phyloP scores from a whole-genome alignment of 257 asterid genomes.

The Hygrophila difformis region DNA sequence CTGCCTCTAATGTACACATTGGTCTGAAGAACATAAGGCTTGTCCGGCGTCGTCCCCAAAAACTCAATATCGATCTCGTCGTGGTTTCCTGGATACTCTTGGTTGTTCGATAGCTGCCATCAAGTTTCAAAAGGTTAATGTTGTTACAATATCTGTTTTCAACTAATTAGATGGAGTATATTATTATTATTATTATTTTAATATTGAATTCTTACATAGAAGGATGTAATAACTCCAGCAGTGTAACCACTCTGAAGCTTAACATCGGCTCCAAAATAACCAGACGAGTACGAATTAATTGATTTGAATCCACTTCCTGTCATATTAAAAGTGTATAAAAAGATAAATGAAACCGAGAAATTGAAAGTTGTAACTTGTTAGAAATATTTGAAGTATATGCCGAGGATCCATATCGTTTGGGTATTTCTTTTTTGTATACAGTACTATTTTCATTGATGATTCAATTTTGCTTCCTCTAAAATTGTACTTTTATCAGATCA shows the following conservation, averaged over 20 bases:
- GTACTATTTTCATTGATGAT: too few species aligned
- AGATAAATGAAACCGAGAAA: too few species aligned
- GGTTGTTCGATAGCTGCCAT: conserved; percentile 68
- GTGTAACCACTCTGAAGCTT: conserved; percentile 83
- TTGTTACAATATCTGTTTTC: background rate
- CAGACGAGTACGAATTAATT: conserved; percentile 41
- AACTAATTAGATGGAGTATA: background rate
- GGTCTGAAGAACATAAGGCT: conserved; percentile 78
- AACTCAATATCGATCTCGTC: conserved; percentile 89
- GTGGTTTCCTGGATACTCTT: conserved; percentile 64
- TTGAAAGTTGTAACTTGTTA: background rate
- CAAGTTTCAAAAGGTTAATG: background rate
- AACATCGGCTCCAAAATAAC: conserved; percentile 58
- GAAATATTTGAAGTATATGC: background rate
- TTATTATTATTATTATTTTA: background rate
- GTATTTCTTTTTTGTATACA: too few species aligned
- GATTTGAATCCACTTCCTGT: conserved; percentile 87
- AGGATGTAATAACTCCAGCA: conserved; percentile 77
- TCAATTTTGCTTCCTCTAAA: too few species aligned
- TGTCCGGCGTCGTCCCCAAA: conserved; percentile 55
- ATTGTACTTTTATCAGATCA: too few species aligned
- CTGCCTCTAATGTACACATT: conserved; percentile 80
- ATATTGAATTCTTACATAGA: conserved; percentile 36
- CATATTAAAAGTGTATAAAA: background rate
- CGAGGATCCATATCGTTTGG: too few species aligned